Base-by-base conservation (phyloP, 331 rosid genomes). In the Phaseolus coccineus region DNA sequence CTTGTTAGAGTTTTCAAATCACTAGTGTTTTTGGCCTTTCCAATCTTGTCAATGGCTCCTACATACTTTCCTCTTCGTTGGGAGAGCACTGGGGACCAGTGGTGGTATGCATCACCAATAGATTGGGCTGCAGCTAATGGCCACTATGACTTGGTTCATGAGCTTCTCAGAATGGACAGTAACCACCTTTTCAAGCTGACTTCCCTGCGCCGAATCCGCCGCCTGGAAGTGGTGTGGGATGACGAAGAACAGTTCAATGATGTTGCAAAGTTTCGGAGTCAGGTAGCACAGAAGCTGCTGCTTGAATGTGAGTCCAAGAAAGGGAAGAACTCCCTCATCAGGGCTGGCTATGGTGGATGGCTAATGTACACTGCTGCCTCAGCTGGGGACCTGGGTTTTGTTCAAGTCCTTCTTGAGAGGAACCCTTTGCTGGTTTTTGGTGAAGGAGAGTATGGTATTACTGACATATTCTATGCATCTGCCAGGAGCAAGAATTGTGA, bases 41-140 rank as follows among this genome's bases (percentile, higher is more conserved):
- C 58, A 47, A 69, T 65, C 77, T 70, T 82, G 22, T 55, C 77
- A 70, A 96, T 96, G 99, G 86, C 96, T 89, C 91, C 98, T n/a
- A 81, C 91, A 15, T 65, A 93, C 81, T 93, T 96, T 69, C 98
- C 99, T 55, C 94, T 96, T 42, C 91, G 99, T 27, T 96, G 99
- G 99, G 99, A 96, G 86, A 96, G 99, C 84, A 93, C 98, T 3
- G 98, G 99, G 31, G 99, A 96, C 81, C 98, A 96, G 51, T 96
- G 99, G 99, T 95, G 99, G 99, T 95, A 85, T 77, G 98, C 97
- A 44, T 95, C 98, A 14, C 99, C 99, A 0, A 95, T 95, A 3
- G 99, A 95, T 56, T 95, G 91, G 89, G 99, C 99, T 10, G 99
- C 98, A 2, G 99, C 99, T 0, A 95, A 95, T 57, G 99, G 99